Evolutionary conservation across 192 early-diverging fungal species (phyloP).

Genomic region (Coemansia sp.): DNA sequence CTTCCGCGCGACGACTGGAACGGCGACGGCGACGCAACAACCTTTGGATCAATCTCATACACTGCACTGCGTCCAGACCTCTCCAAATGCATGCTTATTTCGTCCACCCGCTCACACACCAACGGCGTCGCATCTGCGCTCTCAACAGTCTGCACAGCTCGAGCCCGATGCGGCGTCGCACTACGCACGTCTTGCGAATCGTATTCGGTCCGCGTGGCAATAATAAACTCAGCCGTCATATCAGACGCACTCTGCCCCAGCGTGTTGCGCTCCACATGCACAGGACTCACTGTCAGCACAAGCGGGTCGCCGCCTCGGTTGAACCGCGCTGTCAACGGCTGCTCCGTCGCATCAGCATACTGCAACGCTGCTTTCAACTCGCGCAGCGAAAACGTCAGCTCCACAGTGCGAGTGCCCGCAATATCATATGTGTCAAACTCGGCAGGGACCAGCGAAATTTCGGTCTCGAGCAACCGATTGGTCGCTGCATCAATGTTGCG

Average conservation of each 20-base stretch:
- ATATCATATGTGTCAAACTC: slow-evolving; percentile 53
- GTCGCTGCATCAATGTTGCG: slow-evolving; percentile 21
- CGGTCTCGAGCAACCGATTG: slow-evolving; percentile 41
- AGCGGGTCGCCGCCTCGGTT: slow-evolving; percentile 42
- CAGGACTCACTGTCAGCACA: slow-evolving; percentile 29
- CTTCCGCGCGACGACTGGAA: slow-evolving; percentile 32
- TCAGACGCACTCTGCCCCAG: slow-evolving; percentile 16
- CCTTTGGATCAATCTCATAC: slow-evolving; percentile 10
- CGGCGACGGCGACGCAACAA: slow-evolving; percentile 33
- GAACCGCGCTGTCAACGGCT: slow-evolving; percentile 47
- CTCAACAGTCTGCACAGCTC: not conserved
- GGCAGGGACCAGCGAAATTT: slow-evolving; percentile 35
- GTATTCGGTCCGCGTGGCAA: slow-evolving; percentile 47
- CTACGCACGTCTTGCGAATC: slow-evolving; percentile 7
- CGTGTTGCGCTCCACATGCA: not conserved
- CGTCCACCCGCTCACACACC: slow-evolving; percentile 2
- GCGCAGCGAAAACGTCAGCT: slow-evolving; percentile 52
- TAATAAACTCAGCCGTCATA: slow-evolving; percentile 38
- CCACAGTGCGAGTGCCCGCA: slow-evolving; percentile 18
- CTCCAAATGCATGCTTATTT: slow-evolving; percentile 20
- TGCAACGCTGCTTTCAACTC: slow-evolving; percentile 50
- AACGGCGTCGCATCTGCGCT: not conserved
- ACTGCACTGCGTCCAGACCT: not conserved
- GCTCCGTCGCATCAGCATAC: slow-evolving; percentile 49
- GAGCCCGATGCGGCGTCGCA: not conserved